Evolutionary conservation across 768 basidiomycete genomes (phyloP).

Genomic region (Chiua virens): DNA sequence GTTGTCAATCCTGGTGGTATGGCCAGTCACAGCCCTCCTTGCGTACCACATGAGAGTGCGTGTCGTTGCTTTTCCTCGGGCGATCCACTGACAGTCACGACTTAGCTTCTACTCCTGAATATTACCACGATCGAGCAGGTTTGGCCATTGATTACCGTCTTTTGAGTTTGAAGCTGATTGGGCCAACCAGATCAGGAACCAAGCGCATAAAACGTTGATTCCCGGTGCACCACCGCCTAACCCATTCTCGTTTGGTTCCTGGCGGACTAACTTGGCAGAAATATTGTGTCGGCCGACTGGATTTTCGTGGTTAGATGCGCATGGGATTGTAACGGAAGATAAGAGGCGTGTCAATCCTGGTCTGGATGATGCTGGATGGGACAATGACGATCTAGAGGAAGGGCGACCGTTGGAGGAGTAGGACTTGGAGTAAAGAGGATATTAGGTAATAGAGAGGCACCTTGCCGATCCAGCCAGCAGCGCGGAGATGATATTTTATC

Average conservation of each 20-base stretch:
- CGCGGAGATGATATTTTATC: slow-evolving; percentile 25
- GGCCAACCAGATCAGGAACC: slow-evolving; percentile 69
- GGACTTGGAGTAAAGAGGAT: slow-evolving; percentile 1
- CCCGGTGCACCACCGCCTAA: slow-evolving; percentile 72
- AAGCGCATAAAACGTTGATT: slow-evolving; percentile 71
- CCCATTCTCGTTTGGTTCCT: slow-evolving; percentile 82
- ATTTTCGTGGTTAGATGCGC: slow-evolving; percentile 74
- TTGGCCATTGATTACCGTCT: slow-evolving; percentile 29
- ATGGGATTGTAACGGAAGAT: slow-evolving; percentile 65
- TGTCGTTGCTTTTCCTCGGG: slow-evolving; percentile 3
- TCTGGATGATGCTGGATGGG: slow-evolving; percentile 32
- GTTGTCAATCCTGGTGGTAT: slow-evolving; percentile 69
- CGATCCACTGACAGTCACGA: slow-evolving; percentile 1
- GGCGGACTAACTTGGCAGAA: slow-evolving; percentile 70
- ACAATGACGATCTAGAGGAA: slow-evolving; percentile 23
- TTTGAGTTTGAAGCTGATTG: slow-evolving; percentile 5
- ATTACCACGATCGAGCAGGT: slow-evolving; percentile 97
- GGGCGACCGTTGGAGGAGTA: slow-evolving; percentile 15
- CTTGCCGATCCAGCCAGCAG: neutral
- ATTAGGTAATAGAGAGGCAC: neutral
- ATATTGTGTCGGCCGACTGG: slow-evolving; percentile 81
- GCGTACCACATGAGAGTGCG: slow-evolving; percentile 85
- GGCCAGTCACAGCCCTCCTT: slow-evolving; percentile 80
- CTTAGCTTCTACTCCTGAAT: slow-evolving; percentile 77
- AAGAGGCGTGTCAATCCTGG: slow-evolving; percentile 76